These are phyloP conservation scores for Nakaseomyces bracarensis DNA, from an alignment of 1,139 yeast species.

Conservation along the genomic window DNA sequence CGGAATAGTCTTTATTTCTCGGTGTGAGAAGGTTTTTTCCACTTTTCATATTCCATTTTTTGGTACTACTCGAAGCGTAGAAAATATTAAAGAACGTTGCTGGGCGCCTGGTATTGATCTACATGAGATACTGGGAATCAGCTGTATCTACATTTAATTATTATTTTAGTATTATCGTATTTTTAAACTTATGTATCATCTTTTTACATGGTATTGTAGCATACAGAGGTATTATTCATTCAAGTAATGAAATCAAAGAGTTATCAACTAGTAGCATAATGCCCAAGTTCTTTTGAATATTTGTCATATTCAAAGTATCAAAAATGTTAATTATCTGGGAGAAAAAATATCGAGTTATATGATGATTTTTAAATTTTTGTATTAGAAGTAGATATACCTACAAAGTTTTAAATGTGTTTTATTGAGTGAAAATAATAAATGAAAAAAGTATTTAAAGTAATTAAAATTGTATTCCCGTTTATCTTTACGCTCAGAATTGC, in stretches of 20 bases:
- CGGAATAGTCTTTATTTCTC: constrained; percentile 10
- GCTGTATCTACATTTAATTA: constrained; percentile 34
- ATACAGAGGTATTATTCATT: too few species aligned
- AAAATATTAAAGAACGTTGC: constrained; percentile 34
- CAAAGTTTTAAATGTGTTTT: constrained; percentile 5
- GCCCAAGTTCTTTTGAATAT: too few species aligned
- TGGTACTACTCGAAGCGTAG: constrained; percentile 32
- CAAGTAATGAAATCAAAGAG: too few species aligned
- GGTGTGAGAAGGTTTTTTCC: constrained; percentile 14
- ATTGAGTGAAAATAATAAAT: constrained; percentile 4
- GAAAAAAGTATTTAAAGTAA: constrained; percentile 5
- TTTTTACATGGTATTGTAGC: too few species aligned
- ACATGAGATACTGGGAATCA: constrained; percentile 37
- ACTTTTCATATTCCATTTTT: constrained; percentile 12
- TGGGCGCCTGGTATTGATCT: constrained; percentile 39
- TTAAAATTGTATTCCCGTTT: constrained; percentile 5
- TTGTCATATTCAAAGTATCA: not conserved
- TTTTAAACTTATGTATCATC: not conserved
- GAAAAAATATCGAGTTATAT: too few species aligned
- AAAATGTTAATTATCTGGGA: not conserved
- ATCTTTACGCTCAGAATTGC: constrained; percentile 55
- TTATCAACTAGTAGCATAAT: too few species aligned
- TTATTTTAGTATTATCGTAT: not conserved
- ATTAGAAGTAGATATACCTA: constrained; percentile 7
- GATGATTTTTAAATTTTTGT: constrained; percentile 3